Evolutionary conservation across 2,329 filamentous ascomycete genomes (phyloP), one percentile per base, ranked within the genome.

Genomic region (Fusarium incarnatum): DNA sequence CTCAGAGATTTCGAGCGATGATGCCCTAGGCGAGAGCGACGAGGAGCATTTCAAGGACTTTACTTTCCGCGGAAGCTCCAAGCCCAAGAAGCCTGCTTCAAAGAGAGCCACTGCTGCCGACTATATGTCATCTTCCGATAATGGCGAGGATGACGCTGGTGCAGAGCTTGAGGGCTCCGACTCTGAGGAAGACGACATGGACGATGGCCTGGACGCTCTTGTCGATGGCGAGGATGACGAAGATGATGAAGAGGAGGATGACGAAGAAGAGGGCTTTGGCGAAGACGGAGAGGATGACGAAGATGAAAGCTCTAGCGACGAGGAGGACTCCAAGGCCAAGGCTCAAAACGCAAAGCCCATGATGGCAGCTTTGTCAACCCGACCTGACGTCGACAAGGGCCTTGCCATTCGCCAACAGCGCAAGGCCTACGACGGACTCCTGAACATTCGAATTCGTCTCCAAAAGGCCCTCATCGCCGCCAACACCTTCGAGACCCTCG

Each of bases 381-480:
- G 73, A 47, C 63, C 73, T 25, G 96, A 98, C 77, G 89, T 92
- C 7, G 88, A 91, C 44, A 98, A 98, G 80, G 96, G 96, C 15
- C 82, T 87, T 57, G 95, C 95, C 0, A 93, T 99, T 40, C 95
- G 94, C 74, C 85, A 90, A 60, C 96, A 99, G 81, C 89, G 94
- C 54, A 91, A 91, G 67, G 89, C 91, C 1, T 99, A 97, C 76
- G 95, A 98, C 73, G 89, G 92, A 1, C 87, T 98, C 1, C 86
- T 99, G 32, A 97, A 97, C 81, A 88, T 94, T 16, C 90, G 96
- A 22, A 98, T 99, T 76, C 92, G 95, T 65, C 83, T 99, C 20
- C 97, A 99, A 79, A 98, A 98, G 79, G 94, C 93, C 3, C 82
- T 99, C 16, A 87, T 96, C 18, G 91, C 92, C 0, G 88, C 91